Evolutionary conservation across 352 stramenopile species (phyloP).

Genomic region (Discostella stelligera): DNA sequence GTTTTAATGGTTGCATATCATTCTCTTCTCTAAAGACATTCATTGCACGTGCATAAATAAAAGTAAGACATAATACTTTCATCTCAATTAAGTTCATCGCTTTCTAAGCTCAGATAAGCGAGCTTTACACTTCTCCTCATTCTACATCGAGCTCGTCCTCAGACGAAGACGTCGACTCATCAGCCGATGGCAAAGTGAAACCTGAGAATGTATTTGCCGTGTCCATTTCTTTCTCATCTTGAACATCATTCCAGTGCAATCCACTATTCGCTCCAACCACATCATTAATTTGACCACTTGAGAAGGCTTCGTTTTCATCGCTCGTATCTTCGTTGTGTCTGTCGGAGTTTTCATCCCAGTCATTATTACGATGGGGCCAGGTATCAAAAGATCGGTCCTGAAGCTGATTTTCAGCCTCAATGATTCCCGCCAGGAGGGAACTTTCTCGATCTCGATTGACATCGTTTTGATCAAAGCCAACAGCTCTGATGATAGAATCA

Average conservation of each 20-base stretch:
- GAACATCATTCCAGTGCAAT: neutral
- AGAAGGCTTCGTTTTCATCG: neutral
- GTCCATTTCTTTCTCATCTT: neutral
- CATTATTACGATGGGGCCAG: neutral
- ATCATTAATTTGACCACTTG: too few relatives aligned
- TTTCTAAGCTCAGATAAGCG: too few relatives aligned
- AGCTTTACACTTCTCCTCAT: neutral
- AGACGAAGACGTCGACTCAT: slow-evolving; percentile 13
- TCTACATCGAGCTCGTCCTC: slow-evolving; percentile 15
- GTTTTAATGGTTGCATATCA: too few relatives aligned
- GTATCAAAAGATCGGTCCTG: neutral
- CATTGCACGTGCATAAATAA: too few relatives aligned
- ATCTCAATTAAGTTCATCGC: too few relatives aligned
- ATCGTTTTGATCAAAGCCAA: neutral
- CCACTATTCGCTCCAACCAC: neutral
- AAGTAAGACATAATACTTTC: too few relatives aligned
- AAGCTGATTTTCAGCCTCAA: slow-evolving; percentile 2
- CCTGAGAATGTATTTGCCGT: slow-evolving; percentile 6
- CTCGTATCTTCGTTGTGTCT: neutral
- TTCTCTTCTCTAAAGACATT: too few relatives aligned
- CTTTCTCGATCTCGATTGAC: slow-evolving; percentile 6
- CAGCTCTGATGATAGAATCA: neutral
- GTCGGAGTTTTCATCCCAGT: slow-evolving; percentile 1
- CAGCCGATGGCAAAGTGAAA: slow-evolving; percentile 23
- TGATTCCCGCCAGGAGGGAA: slow-evolving; percentile 14